These are phyloP conservation scores for Metschnikowia lunata DNA, from an alignment of 805 yeast species.

Conservation along the genomic window DNA sequence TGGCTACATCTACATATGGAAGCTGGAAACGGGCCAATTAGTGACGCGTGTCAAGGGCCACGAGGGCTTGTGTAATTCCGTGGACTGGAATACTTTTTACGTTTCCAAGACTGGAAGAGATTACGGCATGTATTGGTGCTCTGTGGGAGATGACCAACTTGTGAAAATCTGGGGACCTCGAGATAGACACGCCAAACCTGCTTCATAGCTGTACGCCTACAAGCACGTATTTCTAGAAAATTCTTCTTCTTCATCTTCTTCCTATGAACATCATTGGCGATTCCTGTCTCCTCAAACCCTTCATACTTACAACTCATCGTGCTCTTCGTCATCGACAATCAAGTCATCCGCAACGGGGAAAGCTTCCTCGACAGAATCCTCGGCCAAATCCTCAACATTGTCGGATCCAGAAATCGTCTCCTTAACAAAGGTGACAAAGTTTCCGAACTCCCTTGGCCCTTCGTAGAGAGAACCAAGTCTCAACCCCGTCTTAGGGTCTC, in stretches of 20 bases:
- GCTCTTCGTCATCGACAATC: slow-evolving; percentile 19
- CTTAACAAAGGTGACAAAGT: slow-evolving; percentile 65
- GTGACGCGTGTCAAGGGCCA: slow-evolving; percentile 62
- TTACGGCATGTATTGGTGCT: slow-evolving; percentile 58
- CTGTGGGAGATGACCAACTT: slow-evolving; percentile 77
- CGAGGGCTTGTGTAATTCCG: slow-evolving; percentile 64
- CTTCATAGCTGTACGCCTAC: not conserved
- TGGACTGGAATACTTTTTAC: slow-evolving; percentile 57
- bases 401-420: slow-evolving; percentile 56
- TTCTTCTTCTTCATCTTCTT: not conserved
- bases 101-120: slow-evolving; percentile 22
- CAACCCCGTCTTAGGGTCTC: slow-evolving; percentile 39
- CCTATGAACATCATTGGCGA: too few species aligned
- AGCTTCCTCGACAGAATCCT: slow-evolving; percentile 16
- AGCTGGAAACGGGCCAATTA: slow-evolving; percentile 62
- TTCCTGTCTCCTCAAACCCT: not conserved
- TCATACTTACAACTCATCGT: slow-evolving; percentile 36
- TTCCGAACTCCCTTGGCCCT: slow-evolving; percentile 71
- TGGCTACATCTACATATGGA: slow-evolving; percentile 75
- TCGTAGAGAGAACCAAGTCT: slow-evolving; percentile 56
- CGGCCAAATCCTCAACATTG: slow-evolving; percentile 42
- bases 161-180: slow-evolving; percentile 62
- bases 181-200: not conserved
- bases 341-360: slow-evolving; percentile 12
- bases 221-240: too few species aligned